Evolutionary conservation across 306 rosid genomes (phyloP).

Genomic region (Dryas drummondii): DNA sequence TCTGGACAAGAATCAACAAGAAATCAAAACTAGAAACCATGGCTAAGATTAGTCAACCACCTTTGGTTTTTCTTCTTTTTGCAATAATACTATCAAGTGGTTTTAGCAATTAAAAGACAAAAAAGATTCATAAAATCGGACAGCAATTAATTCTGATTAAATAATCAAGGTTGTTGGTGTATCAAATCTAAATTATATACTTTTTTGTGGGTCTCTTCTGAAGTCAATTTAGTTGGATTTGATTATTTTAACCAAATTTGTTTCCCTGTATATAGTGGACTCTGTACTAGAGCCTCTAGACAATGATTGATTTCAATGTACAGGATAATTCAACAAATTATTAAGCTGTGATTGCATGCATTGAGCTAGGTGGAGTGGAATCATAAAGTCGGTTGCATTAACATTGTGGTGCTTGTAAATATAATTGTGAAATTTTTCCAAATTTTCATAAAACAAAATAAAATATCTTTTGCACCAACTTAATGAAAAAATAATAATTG

Average conservation of each 20-base stretch:
- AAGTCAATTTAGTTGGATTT: not conserved
- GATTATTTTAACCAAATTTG: not conserved
- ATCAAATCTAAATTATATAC: conserved; percentile 17
- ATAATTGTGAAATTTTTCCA: not conserved
- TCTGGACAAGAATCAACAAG: not conserved
- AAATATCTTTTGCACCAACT: too few species aligned
- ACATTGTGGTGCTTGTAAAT: not conserved
- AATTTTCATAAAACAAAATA: not conserved
- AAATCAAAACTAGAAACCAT: not conserved
- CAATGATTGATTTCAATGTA: too few species aligned
- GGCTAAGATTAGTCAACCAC: conserved; percentile 1
- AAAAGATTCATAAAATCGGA: conserved; percentile 2
- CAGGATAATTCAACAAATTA: not conserved
- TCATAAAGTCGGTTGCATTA: conserved; percentile 3
- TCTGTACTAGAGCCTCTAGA: not conserved
- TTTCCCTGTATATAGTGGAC: not conserved
- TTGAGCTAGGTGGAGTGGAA: not conserved
- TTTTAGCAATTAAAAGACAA: not conserved
- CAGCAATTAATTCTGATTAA: not conserved
- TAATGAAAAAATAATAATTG: too few species aligned
- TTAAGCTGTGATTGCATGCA: not conserved
- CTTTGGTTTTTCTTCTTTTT: not conserved
- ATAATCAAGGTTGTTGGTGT: conserved; percentile 25
- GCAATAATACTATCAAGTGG: not conserved
- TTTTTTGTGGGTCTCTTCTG: not conserved